Evolutionary conservation across 2,329 filamentous ascomycete genomes (phyloP).

Genomic region (Botrytis cinerea): DNA sequence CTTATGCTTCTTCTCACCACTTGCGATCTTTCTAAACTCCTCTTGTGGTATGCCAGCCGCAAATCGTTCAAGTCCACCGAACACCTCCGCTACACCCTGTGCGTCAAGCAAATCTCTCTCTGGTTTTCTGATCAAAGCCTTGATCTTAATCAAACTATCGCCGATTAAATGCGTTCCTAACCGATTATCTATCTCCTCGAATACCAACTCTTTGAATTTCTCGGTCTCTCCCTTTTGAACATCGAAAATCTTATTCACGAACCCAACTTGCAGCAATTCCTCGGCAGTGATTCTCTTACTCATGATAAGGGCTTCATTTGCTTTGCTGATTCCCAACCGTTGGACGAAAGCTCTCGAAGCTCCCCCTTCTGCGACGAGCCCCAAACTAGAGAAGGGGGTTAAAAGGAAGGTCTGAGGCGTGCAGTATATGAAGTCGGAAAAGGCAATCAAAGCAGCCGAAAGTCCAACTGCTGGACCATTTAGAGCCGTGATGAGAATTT

Average conservation of each 20-base stretch:
- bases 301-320: constrained; percentile 93
- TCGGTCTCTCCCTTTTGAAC: constrained; percentile 60
- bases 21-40: constrained; percentile 83
- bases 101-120: constrained; percentile 71
- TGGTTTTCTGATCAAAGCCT: constrained; percentile 75
- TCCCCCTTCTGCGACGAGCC: constrained; percentile 86
- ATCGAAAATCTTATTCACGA: constrained; percentile 80
- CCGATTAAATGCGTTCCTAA: constrained; percentile 78
- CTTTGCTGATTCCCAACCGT: constrained; percentile 75
- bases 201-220: constrained; percentile 70
- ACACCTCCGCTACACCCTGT: constrained; percentile 82
- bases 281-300: constrained; percentile 72
- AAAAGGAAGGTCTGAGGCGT: constrained; percentile 80
- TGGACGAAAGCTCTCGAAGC: constrained; percentile 77
- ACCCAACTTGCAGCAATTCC: constrained; percentile 75
- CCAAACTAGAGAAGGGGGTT: constrained; percentile 87
- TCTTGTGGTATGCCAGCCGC: constrained; percentile 67
- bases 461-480: constrained; percentile 92
- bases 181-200: constrained; percentile 77
- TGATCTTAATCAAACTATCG: constrained; percentile 79
- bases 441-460: constrained; percentile 77
- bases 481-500: constrained; percentile 86
- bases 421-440: constrained; percentile 91
- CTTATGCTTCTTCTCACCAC: constrained; percentile 92
- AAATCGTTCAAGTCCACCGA: constrained; percentile 82